A percentile compares a stretch with the other conserved stretches of the same genome.
Evolutionary conservation across 2,329 filamentous ascomycete species (phyloP).

Genomic region (Lasiodiplodia theobromae): DNA sequence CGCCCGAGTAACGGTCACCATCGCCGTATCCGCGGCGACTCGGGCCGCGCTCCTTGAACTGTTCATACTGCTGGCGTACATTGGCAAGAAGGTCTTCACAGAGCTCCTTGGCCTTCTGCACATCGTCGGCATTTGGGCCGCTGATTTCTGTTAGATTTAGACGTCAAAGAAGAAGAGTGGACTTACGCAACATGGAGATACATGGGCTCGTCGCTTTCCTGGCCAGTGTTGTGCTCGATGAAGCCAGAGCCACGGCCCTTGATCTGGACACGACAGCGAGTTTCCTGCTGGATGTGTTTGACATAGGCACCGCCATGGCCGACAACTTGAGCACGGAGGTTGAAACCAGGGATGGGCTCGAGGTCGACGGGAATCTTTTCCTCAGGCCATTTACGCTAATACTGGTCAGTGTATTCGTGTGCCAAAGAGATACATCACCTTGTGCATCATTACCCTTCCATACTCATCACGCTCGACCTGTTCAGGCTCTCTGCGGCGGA

Average conservation of each 20-base stretch:
- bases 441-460: slow-evolving; percentile 71
- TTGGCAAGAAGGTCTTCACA: slow-evolving; percentile 88
- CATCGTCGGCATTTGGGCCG: slow-evolving; percentile 85
- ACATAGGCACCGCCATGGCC: slow-evolving; percentile 94
- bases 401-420: slow-evolving; percentile 37
- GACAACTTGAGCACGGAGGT: slow-evolving; percentile 93
- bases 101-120: slow-evolving; percentile 84
- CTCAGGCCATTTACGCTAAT: slow-evolving; percentile 96
- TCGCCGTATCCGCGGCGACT: slow-evolving; percentile 53
- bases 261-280: slow-evolving; percentile 94
- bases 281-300: slow-evolving; percentile 97
- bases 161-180: neutral
- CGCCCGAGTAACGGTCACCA: slow-evolving; percentile 43
- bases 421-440: slow-evolving; percentile 1
- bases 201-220: slow-evolving; percentile 95
- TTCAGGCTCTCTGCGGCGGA: slow-evolving; percentile 82
- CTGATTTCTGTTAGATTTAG: slow-evolving; percentile 54
- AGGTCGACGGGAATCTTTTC: slow-evolving; percentile 91
- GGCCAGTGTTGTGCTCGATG: slow-evolving; percentile 85
- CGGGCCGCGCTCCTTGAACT: slow-evolving; percentile 77
- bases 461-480: slow-evolving; percentile 88
- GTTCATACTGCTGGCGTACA: slow-evolving; percentile 86
- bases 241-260: slow-evolving; percentile 96
- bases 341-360: slow-evolving; percentile 92
- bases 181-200: slow-evolving; percentile 92